Evolutionary conservation across 257 asterid genomes (phyloP).

Genomic region (Solanum rostratum): DNA sequence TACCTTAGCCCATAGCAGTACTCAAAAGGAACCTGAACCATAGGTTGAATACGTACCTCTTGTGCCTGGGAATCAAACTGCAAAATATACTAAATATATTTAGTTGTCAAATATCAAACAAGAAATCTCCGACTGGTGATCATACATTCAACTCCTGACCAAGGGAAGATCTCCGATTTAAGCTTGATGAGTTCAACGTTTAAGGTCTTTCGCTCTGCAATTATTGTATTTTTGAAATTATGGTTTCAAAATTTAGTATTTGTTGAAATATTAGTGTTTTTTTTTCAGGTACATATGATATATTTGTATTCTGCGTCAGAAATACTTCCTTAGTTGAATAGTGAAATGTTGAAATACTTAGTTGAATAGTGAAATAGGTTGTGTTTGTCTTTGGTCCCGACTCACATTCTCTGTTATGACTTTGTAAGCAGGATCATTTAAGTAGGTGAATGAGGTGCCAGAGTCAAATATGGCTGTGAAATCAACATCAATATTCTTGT

Average conservation of each 20-base stretch:
- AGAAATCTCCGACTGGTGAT: background rate
- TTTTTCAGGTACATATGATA: background rate
- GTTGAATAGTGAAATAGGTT: background rate
- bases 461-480: conserved; percentile 73
- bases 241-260: background rate
- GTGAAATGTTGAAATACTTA: no score
- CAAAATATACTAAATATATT: conserved; percentile 1
- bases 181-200: background rate
- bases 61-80: conserved; percentile 52
- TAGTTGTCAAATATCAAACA: background rate
- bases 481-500: conserved; percentile 35
- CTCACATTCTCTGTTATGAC: conserved; percentile 52
- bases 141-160: background rate
- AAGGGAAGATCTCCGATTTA: background rate
- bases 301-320: background rate
- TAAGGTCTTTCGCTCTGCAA: background rate
- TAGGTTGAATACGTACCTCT: conserved; percentile 48
- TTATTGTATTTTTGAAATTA: background rate
- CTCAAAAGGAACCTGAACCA: conserved; percentile 42
- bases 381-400: background rate
- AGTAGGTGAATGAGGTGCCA: conserved; percentile 85
- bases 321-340: no score
- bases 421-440: conserved; percentile 72
- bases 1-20: conserved; percentile 70
- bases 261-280: background rate